Conservation (phyloP, 257 asterid species). For the Capsicum pubescens region DNA sequence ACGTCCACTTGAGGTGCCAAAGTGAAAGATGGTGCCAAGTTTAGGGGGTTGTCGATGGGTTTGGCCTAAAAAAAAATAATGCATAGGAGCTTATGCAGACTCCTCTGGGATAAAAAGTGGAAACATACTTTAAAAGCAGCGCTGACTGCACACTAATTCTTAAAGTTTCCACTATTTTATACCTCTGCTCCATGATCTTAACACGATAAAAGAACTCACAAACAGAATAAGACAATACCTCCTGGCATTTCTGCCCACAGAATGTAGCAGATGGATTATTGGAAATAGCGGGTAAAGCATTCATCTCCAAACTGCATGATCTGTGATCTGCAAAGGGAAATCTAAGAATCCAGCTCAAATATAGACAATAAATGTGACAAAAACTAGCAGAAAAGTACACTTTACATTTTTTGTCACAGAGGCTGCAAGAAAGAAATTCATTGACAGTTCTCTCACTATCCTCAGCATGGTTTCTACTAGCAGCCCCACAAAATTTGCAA, state of each 20-base stretch:
- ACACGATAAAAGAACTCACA: conserved; percentile 11
- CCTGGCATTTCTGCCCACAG: conserved; percentile 80
- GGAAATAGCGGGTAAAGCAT: conserved; percentile 49
- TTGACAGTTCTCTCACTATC: conserved; percentile 36
- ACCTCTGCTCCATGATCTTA: conserved; percentile 10
- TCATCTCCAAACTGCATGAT: conserved; percentile 58
- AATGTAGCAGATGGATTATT: conserved; percentile 47
- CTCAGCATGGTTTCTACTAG: conserved; percentile 46
- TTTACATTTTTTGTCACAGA: conserved; percentile 85
- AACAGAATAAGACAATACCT: conserved; percentile 56
- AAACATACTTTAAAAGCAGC: neutral
- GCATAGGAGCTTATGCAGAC: neutral
- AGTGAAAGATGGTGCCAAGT: no score
- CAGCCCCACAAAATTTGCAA: conserved; percentile 81
- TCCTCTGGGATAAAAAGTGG: conserved; percentile 12
- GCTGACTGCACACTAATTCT: neutral
- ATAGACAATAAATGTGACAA: neutral
- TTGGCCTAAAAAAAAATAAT: conserved; percentile 2
- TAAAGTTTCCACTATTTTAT: neutral
- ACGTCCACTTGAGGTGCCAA: no score
- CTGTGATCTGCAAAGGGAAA: conserved; percentile 64
- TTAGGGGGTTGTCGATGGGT: neutral
- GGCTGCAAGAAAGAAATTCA: conserved; percentile 61
- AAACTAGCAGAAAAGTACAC: conserved; percentile 28
- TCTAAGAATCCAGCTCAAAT: conserved; percentile 31